Base-by-base conservation (phyloP, 2,329 filamentous ascomycete species). In the Rhynchosporium graminicola region DNA sequence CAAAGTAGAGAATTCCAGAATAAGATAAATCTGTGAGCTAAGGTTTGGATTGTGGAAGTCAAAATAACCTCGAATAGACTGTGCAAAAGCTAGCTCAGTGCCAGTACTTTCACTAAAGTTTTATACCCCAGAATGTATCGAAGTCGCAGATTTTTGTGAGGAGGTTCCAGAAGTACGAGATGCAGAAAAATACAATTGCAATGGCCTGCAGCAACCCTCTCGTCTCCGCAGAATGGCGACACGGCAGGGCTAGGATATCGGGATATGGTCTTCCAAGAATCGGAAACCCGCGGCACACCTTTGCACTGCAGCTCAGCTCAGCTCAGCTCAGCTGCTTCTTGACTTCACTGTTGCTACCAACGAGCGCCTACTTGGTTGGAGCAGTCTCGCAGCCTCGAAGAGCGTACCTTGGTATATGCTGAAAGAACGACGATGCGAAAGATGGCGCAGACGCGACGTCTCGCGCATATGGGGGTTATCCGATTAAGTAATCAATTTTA, bases 1-100 rank as follows among this genome's bases (percentile, higher is more conserved):
- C 65, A 66, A 65, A 57, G 59, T 13, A 28, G 48, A 48, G 45
- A 59, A 33, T 58, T 54, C 15, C 6, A 31, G 28, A 20, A 1
- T 20, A 10, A 15, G 15, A 43, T 5, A 47, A 31, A 33, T 36
- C 10, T n/a, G 4, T 9, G 36, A 10, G 9, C 20, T 40, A 20
- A 10, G 28, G n/a, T 48, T 12, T 57, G 56, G 59, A 60, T 58
- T 58, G 51, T 29, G 51, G 51, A 9, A 12, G 50, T n/a, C 20
- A 28, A 42, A 2, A 28, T 26, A 20, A 20, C 20, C 20, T 20
- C 20, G 20, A 20, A 20, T 20, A 20, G 20, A 20, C 20, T 20
- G 20, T 20, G 20, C 20, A 20, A 20, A 20, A 20, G 20, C 15
- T 20, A 31, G 50, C 13, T 2, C 50, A 26, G 20, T 15, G n/a